phyloP scores from a whole-genome alignment of 768 basidiomycete genomes.

The Hygrophoropsis aurantiaca region DNA sequence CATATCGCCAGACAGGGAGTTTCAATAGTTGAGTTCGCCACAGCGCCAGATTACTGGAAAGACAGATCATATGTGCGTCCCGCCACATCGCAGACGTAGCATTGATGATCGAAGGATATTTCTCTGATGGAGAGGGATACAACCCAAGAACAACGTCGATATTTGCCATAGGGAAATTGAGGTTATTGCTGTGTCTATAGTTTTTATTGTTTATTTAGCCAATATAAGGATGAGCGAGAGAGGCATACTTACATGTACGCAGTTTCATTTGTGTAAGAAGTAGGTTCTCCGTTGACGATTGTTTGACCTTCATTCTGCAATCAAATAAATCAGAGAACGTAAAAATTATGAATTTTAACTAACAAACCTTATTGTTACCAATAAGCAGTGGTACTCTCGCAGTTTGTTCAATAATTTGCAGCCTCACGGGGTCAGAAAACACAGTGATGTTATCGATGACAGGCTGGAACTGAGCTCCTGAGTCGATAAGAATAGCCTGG shows the following conservation, averaged over 20 bases:
- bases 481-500: constrained; percentile 15
- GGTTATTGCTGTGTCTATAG: constrained; percentile 15
- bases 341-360: too few species aligned
- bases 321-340: too few species aligned
- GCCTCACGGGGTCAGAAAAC: constrained; percentile 21
- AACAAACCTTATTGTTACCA: constrained; percentile 18
- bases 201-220: background rate
- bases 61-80: constrained; percentile 25
- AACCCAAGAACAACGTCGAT: constrained; percentile 14
- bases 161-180: constrained; percentile 24
- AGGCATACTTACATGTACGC: constrained; percentile 14
- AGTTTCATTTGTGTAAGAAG: constrained; percentile 18
- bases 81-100: constrained; percentile 24
- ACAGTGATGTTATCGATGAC: constrained; percentile 25
- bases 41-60: constrained; percentile 18
- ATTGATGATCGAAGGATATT: constrained; percentile 19
- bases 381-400: constrained; percentile 19
- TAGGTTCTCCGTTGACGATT: constrained; percentile 24
- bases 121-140: constrained; percentile 17
- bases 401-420: constrained; percentile 15
- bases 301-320: constrained; percentile 17
- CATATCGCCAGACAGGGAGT: constrained; percentile 25
- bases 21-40: constrained; percentile 17
- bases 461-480: constrained; percentile 26
- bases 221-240: background rate